Base-by-base conservation (phyloP, 192 early-diverging fungal species). In the Coemansia sp. region DNA sequence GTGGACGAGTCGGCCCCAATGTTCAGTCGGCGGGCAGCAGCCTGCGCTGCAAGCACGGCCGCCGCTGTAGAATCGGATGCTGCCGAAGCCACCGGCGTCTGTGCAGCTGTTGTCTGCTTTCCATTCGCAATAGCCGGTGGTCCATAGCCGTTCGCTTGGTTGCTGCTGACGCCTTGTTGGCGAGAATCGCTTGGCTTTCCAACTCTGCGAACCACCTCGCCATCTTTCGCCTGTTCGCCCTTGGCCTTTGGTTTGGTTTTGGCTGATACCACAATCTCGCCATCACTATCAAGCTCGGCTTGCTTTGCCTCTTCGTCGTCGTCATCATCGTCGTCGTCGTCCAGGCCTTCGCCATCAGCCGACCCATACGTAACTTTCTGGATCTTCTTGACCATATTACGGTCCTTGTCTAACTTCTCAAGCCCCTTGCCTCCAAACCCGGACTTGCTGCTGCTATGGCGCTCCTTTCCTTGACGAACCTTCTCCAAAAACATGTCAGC, bases 341-440 rank as follows among this genome's bases (percentile, higher is more conserved):
- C 87, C 40, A 87, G 81, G 2, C 64, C 81, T 37, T 76, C 89
- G 22, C 88, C 88, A 41, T 86, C 87, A 39, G 85, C 85, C 0
- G 86, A 85, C 79, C 94, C 88, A 77, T 90, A 91, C 1, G 90
- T 85, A 79, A 92, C 91, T 84, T 93, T 94, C 73, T 99, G 95
- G 38, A 95, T 89, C 74, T 92, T 90, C 75, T 96, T 93, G 17
- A 95, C 89, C 65, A 90, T 77, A 63, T 92, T 93, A 55, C 96
- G 88, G 61, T 98, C 92, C 68, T 93, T 91, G 57, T 98, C 96
- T 63, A 99, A 84, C 70, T 92, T 89, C 62, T 97, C 95, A 39
- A 99, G 82, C 22, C 98, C 98, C 74, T 98, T 98, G 46, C 98
- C 98, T 37, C 96, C 95, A 81, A 98, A 99, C 0, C 98, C 98